phyloP scores from a whole-genome alignment of 1,139 yeast genomes.

The Geotrichum phurueaensis region DNA sequence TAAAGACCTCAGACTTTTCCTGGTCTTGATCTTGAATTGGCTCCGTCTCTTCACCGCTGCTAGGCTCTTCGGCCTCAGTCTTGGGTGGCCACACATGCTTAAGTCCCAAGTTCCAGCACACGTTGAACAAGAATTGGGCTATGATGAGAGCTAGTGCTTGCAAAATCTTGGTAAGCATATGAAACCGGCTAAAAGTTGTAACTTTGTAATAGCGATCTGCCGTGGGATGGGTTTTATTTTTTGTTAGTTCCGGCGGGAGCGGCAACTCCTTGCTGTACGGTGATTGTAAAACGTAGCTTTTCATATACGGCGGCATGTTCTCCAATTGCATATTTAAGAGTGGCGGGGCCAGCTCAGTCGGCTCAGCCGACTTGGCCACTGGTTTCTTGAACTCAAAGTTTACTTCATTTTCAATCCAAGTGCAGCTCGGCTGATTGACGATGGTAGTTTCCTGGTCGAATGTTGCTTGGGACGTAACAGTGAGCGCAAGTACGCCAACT shows the following conservation, averaged over 20 bases:
- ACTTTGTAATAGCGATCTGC: background rate
- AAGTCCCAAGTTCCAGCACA: conserved; percentile 9
- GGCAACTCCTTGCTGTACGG: conserved; percentile 14
- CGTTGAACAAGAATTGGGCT: conserved; percentile 3
- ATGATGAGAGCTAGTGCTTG: conserved; percentile 7
- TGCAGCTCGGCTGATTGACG: conserved; percentile 45
- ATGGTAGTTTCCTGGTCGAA: conserved; percentile 55
- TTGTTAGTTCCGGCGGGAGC: conserved; percentile 11
- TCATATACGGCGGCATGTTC: background rate
- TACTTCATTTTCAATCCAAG: conserved; percentile 48
- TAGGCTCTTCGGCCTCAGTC: background rate
- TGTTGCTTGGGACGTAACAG: conserved; percentile 61
- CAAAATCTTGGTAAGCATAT: conserved; percentile 6
- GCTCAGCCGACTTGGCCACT: background rate
- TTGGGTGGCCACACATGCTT: conserved; percentile 6
- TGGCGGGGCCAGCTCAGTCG: conserved; percentile 3
- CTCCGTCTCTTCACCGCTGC: background rate
- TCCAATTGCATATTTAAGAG: conserved; percentile 5
- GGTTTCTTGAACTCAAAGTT: background rate
- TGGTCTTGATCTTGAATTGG: background rate
- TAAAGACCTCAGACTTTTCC: background rate
- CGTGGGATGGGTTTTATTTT: background rate
- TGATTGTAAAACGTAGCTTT: background rate
- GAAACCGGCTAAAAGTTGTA: conserved; percentile 6
- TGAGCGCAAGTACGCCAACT: conserved; percentile 56